These are phyloP conservation scores for Cercospora sp. DNA, from an alignment of 2,329 filamentous ascomycete genomes.

Conservation along the genomic window DNA sequence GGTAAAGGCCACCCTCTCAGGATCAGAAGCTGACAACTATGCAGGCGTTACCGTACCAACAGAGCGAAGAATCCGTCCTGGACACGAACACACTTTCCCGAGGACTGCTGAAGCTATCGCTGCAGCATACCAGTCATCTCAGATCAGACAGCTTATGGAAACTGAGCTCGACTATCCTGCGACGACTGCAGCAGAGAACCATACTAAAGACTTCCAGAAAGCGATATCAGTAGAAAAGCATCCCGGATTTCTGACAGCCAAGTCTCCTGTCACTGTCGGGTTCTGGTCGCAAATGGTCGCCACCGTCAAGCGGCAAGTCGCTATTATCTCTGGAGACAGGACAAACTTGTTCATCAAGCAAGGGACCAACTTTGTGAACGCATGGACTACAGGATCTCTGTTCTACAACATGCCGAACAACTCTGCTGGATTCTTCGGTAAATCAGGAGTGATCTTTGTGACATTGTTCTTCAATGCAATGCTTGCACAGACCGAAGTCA, in stretches of 20 bases:
- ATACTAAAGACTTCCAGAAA: slow-evolving; percentile 56
- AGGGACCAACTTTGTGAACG: slow-evolving; percentile 57
- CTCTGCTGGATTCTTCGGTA: slow-evolving; percentile 62
- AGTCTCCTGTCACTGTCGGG: slow-evolving; percentile 58
- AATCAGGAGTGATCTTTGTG: slow-evolving; percentile 64
- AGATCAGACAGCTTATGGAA: slow-evolving; percentile 52
- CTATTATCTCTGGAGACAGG: slow-evolving; percentile 64
- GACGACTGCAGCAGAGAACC: slow-evolving; percentile 48
- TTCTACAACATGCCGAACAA: slow-evolving; percentile 64
- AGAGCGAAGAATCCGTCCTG: slow-evolving; percentile 46
- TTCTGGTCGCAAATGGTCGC: slow-evolving; percentile 59
- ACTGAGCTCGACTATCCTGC: slow-evolving; percentile 59
- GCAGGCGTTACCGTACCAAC: slow-evolving; percentile 53
- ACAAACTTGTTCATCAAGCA: slow-evolving; percentile 56
- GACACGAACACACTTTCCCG: slow-evolving; percentile 43
- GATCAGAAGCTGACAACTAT: not conserved
- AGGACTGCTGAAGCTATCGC: slow-evolving; percentile 47
- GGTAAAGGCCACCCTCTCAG: not conserved
- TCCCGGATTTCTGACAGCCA: slow-evolving; percentile 42
- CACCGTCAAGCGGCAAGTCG: slow-evolving; percentile 58
- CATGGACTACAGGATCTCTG: slow-evolving; percentile 63
- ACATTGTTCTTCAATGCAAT: slow-evolving; percentile 62
- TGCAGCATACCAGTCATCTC: slow-evolving; percentile 53
- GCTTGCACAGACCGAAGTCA: slow-evolving; percentile 66
- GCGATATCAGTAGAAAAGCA: slow-evolving; percentile 56